These are phyloP conservation scores for Talaromyces funiculosus DNA, from an alignment of 2,329 filamentous ascomycete species.

Conservation along the genomic window DNA sequence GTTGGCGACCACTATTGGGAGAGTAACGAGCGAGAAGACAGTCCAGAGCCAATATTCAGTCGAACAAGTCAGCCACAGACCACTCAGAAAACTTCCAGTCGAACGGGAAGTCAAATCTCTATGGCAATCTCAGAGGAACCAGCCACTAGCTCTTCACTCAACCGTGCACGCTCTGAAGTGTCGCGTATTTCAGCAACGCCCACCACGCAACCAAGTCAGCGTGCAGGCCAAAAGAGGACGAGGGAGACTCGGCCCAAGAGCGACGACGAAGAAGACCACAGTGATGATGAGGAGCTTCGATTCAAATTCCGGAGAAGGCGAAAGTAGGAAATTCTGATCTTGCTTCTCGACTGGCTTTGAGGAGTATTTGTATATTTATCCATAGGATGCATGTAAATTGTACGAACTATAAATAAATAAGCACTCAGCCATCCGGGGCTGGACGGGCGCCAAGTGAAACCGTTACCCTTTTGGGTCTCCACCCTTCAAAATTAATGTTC, in stretches of 20 bases:
- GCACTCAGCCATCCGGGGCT: not conserved
- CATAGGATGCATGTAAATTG: not conserved
- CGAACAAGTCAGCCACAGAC: constrained; percentile 15
- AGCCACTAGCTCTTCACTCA: not conserved
- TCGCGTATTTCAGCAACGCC: constrained; percentile 15
- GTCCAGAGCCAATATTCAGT: constrained; percentile 11
- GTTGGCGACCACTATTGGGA: constrained; percentile 72
- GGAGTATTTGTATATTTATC: not conserved
- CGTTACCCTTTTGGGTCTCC: not conserved
- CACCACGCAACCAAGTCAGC: constrained; percentile 17
- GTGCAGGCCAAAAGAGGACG: constrained; percentile 26
- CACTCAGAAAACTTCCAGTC: constrained; percentile 2
- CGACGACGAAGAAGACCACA: constrained; percentile 54
- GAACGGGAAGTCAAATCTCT: constrained; percentile 7
- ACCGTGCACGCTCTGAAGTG: constrained; percentile 17
- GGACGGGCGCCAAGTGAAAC: constrained; percentile 11
- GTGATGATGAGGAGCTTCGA: constrained; percentile 53
- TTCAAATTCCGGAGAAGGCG: constrained; percentile 51
- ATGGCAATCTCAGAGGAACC: constrained; percentile 9
- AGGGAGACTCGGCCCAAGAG: constrained; percentile 44
- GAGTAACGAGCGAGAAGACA: constrained; percentile 9
- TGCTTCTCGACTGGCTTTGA: not conserved
- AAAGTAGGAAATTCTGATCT: not conserved
- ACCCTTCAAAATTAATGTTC: not conserved
- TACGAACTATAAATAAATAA: not conserved